phyloP scores from a whole-genome alignment of 148 eudicot species.

The Rhododendron vialii region DNA sequence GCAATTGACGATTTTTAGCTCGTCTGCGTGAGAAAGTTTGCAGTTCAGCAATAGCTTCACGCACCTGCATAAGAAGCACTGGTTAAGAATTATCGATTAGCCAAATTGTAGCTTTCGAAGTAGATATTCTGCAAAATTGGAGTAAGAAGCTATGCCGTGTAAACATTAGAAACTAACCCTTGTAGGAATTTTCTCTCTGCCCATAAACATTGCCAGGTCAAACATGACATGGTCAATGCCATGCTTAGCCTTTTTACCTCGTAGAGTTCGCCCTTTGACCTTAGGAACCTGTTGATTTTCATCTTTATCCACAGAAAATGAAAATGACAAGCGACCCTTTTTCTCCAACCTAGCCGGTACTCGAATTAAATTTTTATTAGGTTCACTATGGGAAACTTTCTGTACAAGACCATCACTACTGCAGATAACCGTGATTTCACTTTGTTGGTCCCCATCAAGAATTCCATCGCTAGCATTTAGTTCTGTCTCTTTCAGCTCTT shows the following conservation, averaged over 20 bases:
- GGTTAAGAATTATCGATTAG: neutral
- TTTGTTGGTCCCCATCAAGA: conserved; percentile 41
- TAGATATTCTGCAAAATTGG: neutral
- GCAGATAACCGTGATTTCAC: conserved; percentile 61
- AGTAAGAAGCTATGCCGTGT: neutral
- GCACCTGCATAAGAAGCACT: conserved; percentile 49
- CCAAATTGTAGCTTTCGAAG: neutral
- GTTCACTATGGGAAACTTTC: conserved; percentile 29
- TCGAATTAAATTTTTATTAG: conserved; percentile 52
- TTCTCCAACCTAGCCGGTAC: conserved; percentile 80
- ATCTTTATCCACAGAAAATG: conserved; percentile 61
- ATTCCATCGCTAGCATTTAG: conserved; percentile 39
- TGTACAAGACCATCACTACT: conserved; percentile 58
- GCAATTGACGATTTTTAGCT: conserved; percentile 67
- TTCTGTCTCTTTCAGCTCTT: conserved; percentile 51
- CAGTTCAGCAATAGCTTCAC: conserved; percentile 69
- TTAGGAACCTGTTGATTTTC: conserved; percentile 30
- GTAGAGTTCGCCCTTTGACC: conserved; percentile 31
- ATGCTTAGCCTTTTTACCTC: conserved; percentile 47
- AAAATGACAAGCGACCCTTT: conserved; percentile 60
- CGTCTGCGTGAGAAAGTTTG: conserved; percentile 56
- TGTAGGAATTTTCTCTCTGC: conserved; percentile 71
- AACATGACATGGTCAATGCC: conserved; percentile 58
- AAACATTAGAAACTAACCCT: conserved; percentile 48
- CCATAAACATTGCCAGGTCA: conserved; percentile 63